Percentiles rank a stretch among this genome's conserved stretches.
These are phyloP conservation scores for Saccharomycopsis hybrid DNA, from an alignment of 1,139 yeast species.

Conservation along the genomic window DNA sequence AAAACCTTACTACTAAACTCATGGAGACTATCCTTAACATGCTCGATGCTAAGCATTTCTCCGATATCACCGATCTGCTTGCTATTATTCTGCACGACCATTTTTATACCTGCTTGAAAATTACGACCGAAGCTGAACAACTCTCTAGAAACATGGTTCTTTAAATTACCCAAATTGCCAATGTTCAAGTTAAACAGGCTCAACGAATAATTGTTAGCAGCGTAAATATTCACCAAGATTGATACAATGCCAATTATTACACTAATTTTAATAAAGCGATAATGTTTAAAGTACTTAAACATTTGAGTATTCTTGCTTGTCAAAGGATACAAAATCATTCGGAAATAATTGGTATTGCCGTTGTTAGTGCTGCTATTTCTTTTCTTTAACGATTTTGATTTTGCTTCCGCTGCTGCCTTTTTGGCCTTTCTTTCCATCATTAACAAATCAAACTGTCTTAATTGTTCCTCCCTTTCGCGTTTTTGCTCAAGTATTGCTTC, in stretches of 20 bases:
- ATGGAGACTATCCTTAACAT: background rate
- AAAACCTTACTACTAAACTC: slow-evolving; percentile 1
- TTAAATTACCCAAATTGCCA: too few species aligned
- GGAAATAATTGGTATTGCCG: background rate
- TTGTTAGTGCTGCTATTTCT: background rate
- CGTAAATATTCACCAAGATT: slow-evolving; percentile 10
- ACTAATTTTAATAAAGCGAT: slow-evolving; percentile 9
- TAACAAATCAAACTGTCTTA: slow-evolving; percentile 5
- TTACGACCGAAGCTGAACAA: background rate
- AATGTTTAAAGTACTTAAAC: background rate
- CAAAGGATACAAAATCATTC: slow-evolving; percentile 12
- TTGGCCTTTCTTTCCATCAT: slow-evolving; percentile 4
- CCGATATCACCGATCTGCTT: background rate
- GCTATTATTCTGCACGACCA: background rate
- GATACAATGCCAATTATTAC: slow-evolving; percentile 14
- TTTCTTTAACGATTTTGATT: too few species aligned
- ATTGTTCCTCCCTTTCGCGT: slow-evolving; percentile 11
- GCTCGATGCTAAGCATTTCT: background rate
- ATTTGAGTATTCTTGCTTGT: background rate
- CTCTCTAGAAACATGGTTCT: background rate
- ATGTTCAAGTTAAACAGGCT: too few species aligned
- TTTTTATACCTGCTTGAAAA: slow-evolving; percentile 7
- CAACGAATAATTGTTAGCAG: background rate
- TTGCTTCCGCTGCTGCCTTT: slow-evolving; percentile 5
- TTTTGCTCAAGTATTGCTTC: slow-evolving; percentile 7